These are phyloP conservation scores for Moesziomyces parantarcticus DNA, from an alignment of 1,284 basidiomycete genomes.

Conservation along the genomic window DNA sequence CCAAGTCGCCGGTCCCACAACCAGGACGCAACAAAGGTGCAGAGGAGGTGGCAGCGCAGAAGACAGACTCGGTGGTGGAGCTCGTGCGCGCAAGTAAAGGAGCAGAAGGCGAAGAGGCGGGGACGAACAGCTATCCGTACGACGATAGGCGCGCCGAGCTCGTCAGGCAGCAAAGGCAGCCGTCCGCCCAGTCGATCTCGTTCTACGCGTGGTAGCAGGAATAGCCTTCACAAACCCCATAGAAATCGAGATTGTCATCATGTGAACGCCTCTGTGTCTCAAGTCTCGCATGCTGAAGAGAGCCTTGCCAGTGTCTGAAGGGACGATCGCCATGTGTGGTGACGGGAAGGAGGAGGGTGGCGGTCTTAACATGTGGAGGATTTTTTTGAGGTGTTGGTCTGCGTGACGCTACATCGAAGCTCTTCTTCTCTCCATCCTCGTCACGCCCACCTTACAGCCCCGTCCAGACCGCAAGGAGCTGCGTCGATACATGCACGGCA, in stretches of 20 bases:
- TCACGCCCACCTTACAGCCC: background rate
- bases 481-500: background rate
- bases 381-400: conserved; percentile 9
- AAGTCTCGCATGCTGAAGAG: background rate
- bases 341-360: background rate
- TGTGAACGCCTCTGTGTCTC: background rate
- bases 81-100: conserved; percentile 4
- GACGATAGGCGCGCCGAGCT: background rate
- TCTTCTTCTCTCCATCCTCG: background rate
- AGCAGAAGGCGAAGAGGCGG: too few species aligned
- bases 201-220: conserved; percentile 37
- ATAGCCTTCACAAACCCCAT: too few species aligned
- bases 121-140: conserved; percentile 13
- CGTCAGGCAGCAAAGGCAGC: conserved; percentile 3
- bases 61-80: background rate
- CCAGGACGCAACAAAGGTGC: background rate
- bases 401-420: conserved; percentile 1
- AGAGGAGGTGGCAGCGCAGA: background rate
- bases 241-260: background rate
- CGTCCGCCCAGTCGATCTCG: conserved; percentile 25
- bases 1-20: conserved; percentile 16
- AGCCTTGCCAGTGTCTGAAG: background rate
- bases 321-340: conserved; percentile 1
- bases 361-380: conserved; percentile 14
- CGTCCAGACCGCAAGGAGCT: background rate